Evolutionary conservation across 768 basidiomycete species (phyloP), one percentile per base, ranked within the genome.

Genomic region (Phanerodontia chrysosporium): DNA sequence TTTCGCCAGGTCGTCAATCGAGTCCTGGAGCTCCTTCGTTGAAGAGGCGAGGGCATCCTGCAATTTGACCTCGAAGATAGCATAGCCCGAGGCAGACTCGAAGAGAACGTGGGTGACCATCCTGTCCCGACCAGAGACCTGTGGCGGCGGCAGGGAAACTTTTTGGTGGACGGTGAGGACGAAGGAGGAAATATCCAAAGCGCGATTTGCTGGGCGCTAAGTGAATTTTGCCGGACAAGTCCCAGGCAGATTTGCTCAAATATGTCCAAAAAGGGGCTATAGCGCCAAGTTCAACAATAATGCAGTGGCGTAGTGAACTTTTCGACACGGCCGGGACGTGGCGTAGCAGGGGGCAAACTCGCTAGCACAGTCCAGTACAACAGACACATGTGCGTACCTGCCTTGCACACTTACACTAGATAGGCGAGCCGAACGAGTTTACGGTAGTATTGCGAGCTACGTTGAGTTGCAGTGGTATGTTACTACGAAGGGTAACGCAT

Each of bases 11-110:
- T 98, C 93, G 64, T 81, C 81, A 68, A 98, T 88, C 45, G 92
- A 92, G 57, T 89, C 85, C 74, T 96, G 95, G 44, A 93, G 86
- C 32, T 82, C 81, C 68, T 80, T 78, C 32, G 89, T 84, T 69
- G 87, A 85, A 51, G 90, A 79, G 22, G 87, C 96, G 70, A 98
- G 88, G 62, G 94, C 86, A 74, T 98, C 96, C 53, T 83, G 79
- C 49, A 93, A 83, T 65, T 90, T 90, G 63, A 88, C 86, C 70
- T 95, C 84, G 72, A 97, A 96, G 57, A 97, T 79, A 54, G 92
- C 93, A 81, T 95, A 95, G 54, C 95, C 95, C 27, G 94, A 94
- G 57, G 95, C 86, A 4, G 90, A 87, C 76, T 98, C 95, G 78
- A 95, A 95, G 58, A 98, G 84, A 60, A 90, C 81, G 75, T 98